Evolutionary conservation across 1,139 yeast species (phyloP).

Genomic region (Geotrichum histeridarum): DNA sequence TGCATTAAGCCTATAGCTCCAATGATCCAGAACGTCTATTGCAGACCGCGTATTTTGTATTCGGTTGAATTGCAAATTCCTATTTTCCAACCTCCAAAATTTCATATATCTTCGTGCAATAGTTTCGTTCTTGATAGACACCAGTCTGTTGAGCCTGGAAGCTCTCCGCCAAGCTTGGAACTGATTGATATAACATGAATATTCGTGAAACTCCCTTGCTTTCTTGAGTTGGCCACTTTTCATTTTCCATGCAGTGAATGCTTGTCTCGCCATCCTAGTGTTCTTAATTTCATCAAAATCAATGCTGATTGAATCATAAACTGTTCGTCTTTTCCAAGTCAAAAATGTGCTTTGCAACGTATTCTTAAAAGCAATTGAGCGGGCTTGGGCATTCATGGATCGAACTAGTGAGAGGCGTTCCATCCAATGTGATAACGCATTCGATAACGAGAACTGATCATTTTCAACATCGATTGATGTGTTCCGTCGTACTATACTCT

Average conservation of each 20-base stretch:
- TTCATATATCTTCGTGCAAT: constrained; percentile 18
- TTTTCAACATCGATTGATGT: constrained; percentile 12
- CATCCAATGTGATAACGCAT: not conserved
- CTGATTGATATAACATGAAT: constrained; percentile 17
- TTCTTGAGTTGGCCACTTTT: constrained; percentile 21
- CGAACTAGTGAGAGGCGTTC: not conserved
- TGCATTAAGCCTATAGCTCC: constrained; percentile 16
- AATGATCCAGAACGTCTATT: constrained; percentile 14
- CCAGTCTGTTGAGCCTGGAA: constrained; percentile 12
- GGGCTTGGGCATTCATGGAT: not conserved
- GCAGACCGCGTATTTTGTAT: constrained; percentile 17
- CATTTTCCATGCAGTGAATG: constrained; percentile 22
- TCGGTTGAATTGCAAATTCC: constrained; percentile 19
- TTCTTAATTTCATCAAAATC: not conserved
- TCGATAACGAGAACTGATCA: not conserved
- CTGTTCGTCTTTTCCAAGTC: constrained; percentile 2
- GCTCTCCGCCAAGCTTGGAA: constrained; percentile 23
- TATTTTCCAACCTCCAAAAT: constrained; percentile 24
- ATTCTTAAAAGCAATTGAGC: not conserved
- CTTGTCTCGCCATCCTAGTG: not conserved
- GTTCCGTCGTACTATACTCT: not conserved
- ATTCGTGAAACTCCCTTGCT: constrained; percentile 24
- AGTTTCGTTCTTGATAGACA: constrained; percentile 8
- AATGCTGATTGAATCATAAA: not conserved
- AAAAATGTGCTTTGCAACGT: not conserved